A percentile compares a stretch with the other conserved stretches of the same genome.
These are phyloP conservation scores for Deakozyma indianensis DNA, from an alignment of 805 yeast genomes.

Conservation along the genomic window DNA sequence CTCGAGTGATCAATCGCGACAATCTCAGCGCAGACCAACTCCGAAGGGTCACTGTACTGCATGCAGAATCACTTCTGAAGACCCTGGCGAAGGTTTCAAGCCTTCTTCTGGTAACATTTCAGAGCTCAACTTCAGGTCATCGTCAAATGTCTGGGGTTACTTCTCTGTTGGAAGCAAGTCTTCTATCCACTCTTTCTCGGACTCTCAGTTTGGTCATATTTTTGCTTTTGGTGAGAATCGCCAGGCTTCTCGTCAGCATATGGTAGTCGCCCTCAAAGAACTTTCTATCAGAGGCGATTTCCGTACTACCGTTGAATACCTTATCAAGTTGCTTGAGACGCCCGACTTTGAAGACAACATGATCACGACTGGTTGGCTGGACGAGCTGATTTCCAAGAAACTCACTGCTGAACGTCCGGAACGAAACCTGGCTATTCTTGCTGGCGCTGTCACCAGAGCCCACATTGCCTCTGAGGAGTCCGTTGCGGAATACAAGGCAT, in stretches of 20 bases:
- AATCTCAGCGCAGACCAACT: conserved; percentile 77
- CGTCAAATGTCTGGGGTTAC: conserved; percentile 99
- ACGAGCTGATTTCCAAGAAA: conserved; percentile 83
- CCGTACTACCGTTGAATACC: conserved; percentile 93
- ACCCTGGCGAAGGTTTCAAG: conserved; percentile 98
- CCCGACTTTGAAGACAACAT: conserved; percentile 94
- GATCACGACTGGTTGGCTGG: conserved; percentile 98
- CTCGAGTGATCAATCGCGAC: conserved; percentile 51
- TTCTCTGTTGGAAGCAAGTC: conserved; percentile 95
- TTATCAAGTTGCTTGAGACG: conserved; percentile 88
- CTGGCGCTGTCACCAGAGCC: conserved; percentile 98
- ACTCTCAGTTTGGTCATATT: conserved; percentile 97
- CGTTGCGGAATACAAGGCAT: conserved; percentile 49
- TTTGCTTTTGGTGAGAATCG: conserved; percentile 98
- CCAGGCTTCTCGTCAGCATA: conserved; percentile 93
- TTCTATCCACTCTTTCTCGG: conserved; percentile 94
- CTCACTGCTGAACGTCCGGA: conserved; percentile 97
- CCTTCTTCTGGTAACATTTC: conserved; percentile 96
- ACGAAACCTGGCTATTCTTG: conserved; percentile 72
- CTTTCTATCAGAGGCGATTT: conserved; percentile 96
- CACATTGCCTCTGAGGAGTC: conserved; percentile 63
- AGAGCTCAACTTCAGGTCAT: conserved; percentile 91
- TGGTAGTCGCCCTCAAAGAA: conserved; percentile 97
- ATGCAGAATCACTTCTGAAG: conserved; percentile 97
- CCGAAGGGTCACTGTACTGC: conserved; percentile 99